Conservation (phyloP, 495 filamentous ascomycete genomes). For the Neurospora tetrasperma region DNA sequence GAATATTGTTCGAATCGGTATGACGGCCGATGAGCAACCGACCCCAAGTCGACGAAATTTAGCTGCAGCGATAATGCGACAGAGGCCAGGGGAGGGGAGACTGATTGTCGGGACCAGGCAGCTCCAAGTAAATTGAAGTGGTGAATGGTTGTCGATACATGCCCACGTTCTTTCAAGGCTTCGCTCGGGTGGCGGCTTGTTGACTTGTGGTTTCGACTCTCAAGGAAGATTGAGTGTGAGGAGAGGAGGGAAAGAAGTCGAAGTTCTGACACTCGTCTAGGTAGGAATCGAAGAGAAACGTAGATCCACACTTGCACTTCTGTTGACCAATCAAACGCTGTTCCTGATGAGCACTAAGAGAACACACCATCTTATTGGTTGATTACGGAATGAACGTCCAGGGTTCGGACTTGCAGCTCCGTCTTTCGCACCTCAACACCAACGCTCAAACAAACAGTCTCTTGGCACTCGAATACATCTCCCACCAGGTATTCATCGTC, state of each 20-base stretch:
- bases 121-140: background rate
- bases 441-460: background rate
- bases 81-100: background rate
- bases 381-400: background rate
- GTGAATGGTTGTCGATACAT: background rate
- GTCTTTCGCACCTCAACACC: background rate
- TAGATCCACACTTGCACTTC: background rate
- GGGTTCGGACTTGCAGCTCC: background rate
- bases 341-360: too few relatives aligned
- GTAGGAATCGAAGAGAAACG: background rate
- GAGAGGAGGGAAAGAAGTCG: background rate
- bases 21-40: background rate
- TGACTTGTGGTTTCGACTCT: background rate
- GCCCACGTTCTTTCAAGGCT: background rate
- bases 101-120: background rate
- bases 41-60: background rate
- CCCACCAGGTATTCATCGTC: background rate
- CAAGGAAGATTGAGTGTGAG: background rate
- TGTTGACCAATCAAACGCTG: background rate
- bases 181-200: background rate
- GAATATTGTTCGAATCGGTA: background rate
- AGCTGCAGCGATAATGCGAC: background rate
- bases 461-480: background rate
- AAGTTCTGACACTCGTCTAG: background rate
- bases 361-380: background rate